These are phyloP conservation scores for Phytophthora pini DNA, from an alignment of 352 stramenopile genomes.

Conservation along the genomic window DNA sequence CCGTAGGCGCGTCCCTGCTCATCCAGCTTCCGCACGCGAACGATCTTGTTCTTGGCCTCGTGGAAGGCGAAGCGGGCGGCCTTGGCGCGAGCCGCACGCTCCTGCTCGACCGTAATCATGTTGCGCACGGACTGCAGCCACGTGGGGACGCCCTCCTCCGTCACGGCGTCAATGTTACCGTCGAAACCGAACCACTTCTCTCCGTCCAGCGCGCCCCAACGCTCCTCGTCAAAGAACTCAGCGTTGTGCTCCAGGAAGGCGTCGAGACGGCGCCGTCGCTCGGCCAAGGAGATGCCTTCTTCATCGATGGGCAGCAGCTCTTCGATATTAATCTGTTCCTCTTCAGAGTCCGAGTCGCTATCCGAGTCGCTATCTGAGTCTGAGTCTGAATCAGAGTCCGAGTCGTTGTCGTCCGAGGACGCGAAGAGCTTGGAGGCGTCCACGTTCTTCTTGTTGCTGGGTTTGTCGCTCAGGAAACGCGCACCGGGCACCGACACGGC, in stretches of 20 bases:
- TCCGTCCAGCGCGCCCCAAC: conserved; percentile 67
- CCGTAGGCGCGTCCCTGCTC: conserved; percentile 87
- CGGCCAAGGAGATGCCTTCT: conserved; percentile 36
- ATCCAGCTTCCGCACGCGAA: conserved; percentile 76
- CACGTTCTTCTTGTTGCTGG: conserved; percentile 21
- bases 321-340: conserved; percentile 25
- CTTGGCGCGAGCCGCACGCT: conserved; percentile 76
- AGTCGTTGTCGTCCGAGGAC: conserved; percentile 26
- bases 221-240: conserved; percentile 76
- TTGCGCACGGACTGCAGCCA: conserved; percentile 86
- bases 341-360: conserved; percentile 40
- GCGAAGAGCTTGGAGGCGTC: conserved; percentile 38
- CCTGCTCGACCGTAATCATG: conserved; percentile 65
- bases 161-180: conserved; percentile 78
- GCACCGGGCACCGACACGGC: conserved; percentile 9
- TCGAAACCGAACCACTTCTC: conserved; percentile 86
- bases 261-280: conserved; percentile 36
- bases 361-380: conserved; percentile 15
- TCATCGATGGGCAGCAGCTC: conserved; percentile 44
- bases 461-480: conserved; percentile 32
- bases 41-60: conserved; percentile 77
- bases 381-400: conserved; percentile 12
- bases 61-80: conserved; percentile 66
- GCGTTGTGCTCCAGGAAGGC: conserved; percentile 50
- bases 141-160: conserved; percentile 75